Base-by-base conservation (phyloP, 2,329 filamentous ascomycete genomes). In the Fusarium burgessii region DNA sequence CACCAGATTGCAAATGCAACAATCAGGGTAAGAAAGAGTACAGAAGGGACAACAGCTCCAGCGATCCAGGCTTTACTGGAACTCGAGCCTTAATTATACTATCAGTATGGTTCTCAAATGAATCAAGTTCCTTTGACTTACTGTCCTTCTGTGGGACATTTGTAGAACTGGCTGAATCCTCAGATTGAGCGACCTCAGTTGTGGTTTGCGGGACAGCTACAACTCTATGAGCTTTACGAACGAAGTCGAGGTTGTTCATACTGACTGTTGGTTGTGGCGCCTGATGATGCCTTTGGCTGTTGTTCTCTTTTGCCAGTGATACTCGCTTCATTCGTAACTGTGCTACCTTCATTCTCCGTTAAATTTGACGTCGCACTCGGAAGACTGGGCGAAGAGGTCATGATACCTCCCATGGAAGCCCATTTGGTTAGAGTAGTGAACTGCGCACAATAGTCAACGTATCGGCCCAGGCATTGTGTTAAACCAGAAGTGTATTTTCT, bases 121-220 rank as follows among this genome's bases (percentile, higher is more conserved):
- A 20, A 13, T 3, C 9, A 8, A 2, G 12, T 6, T 3, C 2
- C 0, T 18, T 1, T 23, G 1, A 20, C 29, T 23, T 23, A 23
- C 14, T 23, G 20, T 17, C 2, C 7, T 23, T 20, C n/a, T 17
- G 13, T 8, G n/a, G 9, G 13, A 6, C 0, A 9, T 12, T 23
- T 23, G 10, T 13, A 0, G 14, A 33, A 17, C 7, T 23, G 14
- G n/a, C 7, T 17, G 45, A 13, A 1, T 4, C 5, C 20, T 2
- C 27, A 17, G 29, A 1, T 33, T 23, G 27, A 1, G 29, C 5
- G 14, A 5, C 14, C 3, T 17, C n/a, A 2, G 46, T 32, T 17
- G n/a, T 49, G 3, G 27, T 49, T 9, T 13, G 27, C 2, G n/a
- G 10, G 3, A 18, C 17, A 23, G 10, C 27, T 33, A 13, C 3